Evolutionary conservation across 345 rosid genomes (phyloP), one percentile per base, ranked within the genome.

Genomic region (Mercurialis annua): DNA sequence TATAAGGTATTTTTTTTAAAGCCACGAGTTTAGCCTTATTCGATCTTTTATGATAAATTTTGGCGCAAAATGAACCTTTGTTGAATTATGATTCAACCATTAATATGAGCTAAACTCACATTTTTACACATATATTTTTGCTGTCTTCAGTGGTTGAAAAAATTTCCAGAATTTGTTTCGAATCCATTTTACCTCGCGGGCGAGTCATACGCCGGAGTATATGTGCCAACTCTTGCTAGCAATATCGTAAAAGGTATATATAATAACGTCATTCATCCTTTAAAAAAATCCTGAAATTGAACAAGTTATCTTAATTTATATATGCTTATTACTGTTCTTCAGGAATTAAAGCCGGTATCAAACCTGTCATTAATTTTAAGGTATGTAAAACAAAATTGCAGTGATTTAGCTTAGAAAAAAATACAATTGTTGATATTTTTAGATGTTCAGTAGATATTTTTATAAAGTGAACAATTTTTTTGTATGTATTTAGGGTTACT

Each of bases 121-220:
- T 51, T 31, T 20, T 31, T 16, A 36, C 23, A 34, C 40, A 29
- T 24, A 10, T 55, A 66, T 72, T 29, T 26, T 9, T 51, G 60
- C 52, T 17, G 66, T 34, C 6, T 17, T 5, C 15, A 83, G 86
- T 83, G 86, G 86, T 80, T 83, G 34, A 31, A 59, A 60, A 48
- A 56, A 49, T 83, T 73, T 42, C 81, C 83, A 16, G 84, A 83
- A 69, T 83, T 83, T 52, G 48, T 31, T 2, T 27, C 11, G 55
- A 83, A 83, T 59, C 79, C 81, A 71, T 83, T 83, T 72, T 80
- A 77, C 52, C 68, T 83, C 4, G 50, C 84, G 0, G 81, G 86
- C 55, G 86, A 83, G 65, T 82, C 86, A 1, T 82, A 80, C 59
- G 86, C 81, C 2, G 86, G 86, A 46, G 54, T 79, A 47, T 77